These are phyloP conservation scores for Saccharomycopsis lassenensis DNA, from an alignment of 805 yeast species.

Conservation along the genomic window DNA sequence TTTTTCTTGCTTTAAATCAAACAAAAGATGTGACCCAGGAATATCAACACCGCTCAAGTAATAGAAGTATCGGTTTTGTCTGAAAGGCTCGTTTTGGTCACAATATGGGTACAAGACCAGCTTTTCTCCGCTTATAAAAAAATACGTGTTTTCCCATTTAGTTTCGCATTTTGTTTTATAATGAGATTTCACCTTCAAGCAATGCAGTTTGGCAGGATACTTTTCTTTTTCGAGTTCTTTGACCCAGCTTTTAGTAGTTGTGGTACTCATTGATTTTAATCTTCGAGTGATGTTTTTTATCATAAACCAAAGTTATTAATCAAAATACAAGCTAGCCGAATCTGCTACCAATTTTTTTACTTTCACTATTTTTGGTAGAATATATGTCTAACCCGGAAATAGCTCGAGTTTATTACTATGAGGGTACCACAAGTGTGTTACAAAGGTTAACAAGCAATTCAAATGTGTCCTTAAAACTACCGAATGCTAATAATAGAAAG, in stretches of 20 bases:
- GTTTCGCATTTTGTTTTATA: constrained; percentile 22
- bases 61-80: constrained; percentile 87
- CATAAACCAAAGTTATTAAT: too few relatives aligned
- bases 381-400: too few relatives aligned
- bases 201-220: constrained; percentile 81
- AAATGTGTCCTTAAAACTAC: too few relatives aligned
- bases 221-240: constrained; percentile 24
- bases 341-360: too few relatives aligned
- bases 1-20: constrained; percentile 38
- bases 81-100: constrained; percentile 66
- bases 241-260: constrained; percentile 13
- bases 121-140: constrained; percentile 53
- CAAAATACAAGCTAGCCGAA: too few relatives aligned
- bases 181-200: constrained; percentile 38
- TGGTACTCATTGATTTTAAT: too few relatives aligned
- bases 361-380: too few relatives aligned
- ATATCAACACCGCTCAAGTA: constrained; percentile 77
- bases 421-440: too few relatives aligned
- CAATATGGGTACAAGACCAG: constrained; percentile 56
- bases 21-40: constrained; percentile 66
- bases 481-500: too few relatives aligned
- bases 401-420: too few relatives aligned
- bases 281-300: too few relatives aligned
- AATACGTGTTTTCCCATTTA: constrained; percentile 26
- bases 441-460: too few relatives aligned